phyloP scores from a whole-genome alignment of 306 rosid species.

The Cucumis cinereus region DNA sequence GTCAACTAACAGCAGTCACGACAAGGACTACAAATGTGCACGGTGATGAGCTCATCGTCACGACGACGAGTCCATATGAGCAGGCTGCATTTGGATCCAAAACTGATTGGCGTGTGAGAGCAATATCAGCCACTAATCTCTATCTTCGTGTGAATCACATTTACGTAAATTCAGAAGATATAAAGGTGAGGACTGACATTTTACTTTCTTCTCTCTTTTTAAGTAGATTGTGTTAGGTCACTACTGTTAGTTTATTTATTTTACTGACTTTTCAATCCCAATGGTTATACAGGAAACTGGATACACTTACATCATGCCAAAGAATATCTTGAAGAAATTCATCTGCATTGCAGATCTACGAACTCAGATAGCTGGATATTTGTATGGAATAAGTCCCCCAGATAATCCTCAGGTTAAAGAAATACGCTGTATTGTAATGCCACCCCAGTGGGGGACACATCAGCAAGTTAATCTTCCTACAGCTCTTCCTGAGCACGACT shows the following conservation, averaged over 20 bases:
- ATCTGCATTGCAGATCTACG: constrained; percentile 97
- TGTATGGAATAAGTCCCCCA: constrained; percentile 95
- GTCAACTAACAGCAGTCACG: constrained; percentile 89
- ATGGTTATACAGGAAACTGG: constrained; percentile 83
- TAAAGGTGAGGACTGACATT: constrained; percentile 37
- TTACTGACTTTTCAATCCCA: constrained; percentile 5
- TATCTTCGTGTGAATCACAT: constrained; percentile 97
- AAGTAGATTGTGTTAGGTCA: not conserved
- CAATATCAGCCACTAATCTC: constrained; percentile 92
- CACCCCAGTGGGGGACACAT: constrained; percentile 98
- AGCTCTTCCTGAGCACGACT: constrained; percentile 93
- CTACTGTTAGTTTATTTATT: not conserved
- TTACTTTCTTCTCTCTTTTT: not conserved
- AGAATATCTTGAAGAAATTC: constrained; percentile 91
- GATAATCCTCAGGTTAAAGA: constrained; percentile 99
- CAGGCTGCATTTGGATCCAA: constrained; percentile 86
- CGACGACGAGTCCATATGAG: constrained; percentile 97
- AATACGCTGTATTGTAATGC: constrained; percentile 90
- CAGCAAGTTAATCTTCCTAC: constrained; percentile 96
- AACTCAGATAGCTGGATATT: constrained; percentile 86
- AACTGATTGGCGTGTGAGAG: constrained; percentile 99
- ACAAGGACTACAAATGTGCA: constrained; percentile 87
- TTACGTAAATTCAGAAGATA: constrained; percentile 95
- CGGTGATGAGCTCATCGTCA: constrained; percentile 90
- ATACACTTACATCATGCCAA: constrained; percentile 97